Evolutionary conservation across 1,139 yeast species (phyloP), one percentile per base, ranked within the genome.

Genomic region (Debaryomyces sp.): DNA sequence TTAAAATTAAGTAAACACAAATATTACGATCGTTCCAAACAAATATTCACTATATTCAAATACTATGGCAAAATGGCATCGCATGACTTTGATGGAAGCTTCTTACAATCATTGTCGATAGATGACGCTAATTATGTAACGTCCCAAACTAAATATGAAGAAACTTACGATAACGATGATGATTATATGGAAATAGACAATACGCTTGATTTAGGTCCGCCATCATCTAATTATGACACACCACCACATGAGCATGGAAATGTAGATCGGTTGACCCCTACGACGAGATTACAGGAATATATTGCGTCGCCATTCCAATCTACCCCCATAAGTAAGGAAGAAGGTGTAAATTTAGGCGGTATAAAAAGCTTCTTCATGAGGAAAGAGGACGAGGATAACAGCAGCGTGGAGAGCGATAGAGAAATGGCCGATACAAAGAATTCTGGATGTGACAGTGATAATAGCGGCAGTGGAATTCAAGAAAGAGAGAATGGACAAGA

Each of bases 71-170:
- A 30, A 22, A 42, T 45, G 50, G 39, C 39, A 43, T 33, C 48
- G 34, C 24, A 38, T 32, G 70, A 66, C 26, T 54, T 66, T 42
- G 71, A 65, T 48, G 71, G 63, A 5, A 54, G 56, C 38, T 54
- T 68, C 33, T 54, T 68, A 33, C 59, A 54, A 52, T 56, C 69
- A 32, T 61, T 69, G 22, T 63, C 71, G 6, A 46, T 69, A 22
- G 60, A 66, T 35, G 73, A 67, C 32, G 45, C 37, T 13, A 41
- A 41, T 29, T 41, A 30, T 17, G 37, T 30, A 10, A 30, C 43
- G 12, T 32, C 43, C 3, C 36, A 41, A 29, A 41, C 42, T n/a
- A 27, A 21, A 22, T 30, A 37, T 30, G 42, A 12, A 5, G 30
- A 43, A 27, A 21, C 39, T 21, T 8, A 22, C n/a, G 34, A 29